Conservation (phyloP, 192 early-diverging fungal species). For the Coemansia sp. region DNA sequence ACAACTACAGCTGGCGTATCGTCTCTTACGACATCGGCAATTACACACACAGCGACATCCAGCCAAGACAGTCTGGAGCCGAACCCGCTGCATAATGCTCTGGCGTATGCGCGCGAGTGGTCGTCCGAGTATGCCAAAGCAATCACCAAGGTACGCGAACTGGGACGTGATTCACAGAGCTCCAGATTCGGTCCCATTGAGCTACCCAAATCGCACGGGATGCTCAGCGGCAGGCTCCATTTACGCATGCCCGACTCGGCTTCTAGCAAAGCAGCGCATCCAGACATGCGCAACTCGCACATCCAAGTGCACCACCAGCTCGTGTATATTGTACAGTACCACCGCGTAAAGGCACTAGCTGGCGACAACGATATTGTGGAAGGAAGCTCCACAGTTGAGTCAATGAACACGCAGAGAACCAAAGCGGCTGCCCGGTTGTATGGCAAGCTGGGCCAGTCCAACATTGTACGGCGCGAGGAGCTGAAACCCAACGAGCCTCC, state of each 20-base stretch:
- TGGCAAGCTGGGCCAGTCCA: constrained; percentile 10
- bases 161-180: constrained; percentile 3
- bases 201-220: constrained; percentile 18
- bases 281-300: constrained; percentile 47
- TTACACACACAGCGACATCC: constrained; percentile 6
- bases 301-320: constrained; percentile 53
- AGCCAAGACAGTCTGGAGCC: constrained; percentile 29
- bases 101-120: constrained; percentile 28
- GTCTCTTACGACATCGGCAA: background rate
- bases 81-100: constrained; percentile 21
- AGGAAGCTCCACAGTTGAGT: background rate
- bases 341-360: background rate
- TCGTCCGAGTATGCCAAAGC: constrained; percentile 34
- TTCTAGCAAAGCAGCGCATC: constrained; percentile 1
- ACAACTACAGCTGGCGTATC: constrained; percentile 1
- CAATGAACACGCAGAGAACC: constrained; percentile 21
- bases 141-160: constrained; percentile 33
- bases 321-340: constrained; percentile 44
- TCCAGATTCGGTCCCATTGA: background rate
- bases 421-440: constrained; percentile 25
- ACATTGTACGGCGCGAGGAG: constrained; percentile 43
- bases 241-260: constrained; percentile 8
- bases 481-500: background rate
- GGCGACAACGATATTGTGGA: background rate
- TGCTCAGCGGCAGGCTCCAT: constrained; percentile 7